phyloP scores from a whole-genome alignment of 2,329 filamentous ascomycete genomes.

The Aaosphaeria arxii region DNA sequence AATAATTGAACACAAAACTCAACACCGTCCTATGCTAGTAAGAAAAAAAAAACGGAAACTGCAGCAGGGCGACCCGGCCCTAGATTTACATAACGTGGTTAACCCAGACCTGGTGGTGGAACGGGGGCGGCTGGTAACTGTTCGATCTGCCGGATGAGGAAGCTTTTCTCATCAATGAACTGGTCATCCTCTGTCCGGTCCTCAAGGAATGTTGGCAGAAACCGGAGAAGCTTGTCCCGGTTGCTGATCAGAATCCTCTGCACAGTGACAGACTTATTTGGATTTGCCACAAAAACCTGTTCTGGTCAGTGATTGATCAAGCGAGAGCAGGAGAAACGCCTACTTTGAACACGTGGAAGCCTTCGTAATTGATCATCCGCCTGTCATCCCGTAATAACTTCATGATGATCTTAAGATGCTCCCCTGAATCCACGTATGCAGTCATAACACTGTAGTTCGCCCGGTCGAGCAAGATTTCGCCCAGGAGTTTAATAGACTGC shows the following conservation, averaged over 20 bases:
- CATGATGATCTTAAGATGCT: slow-evolving; percentile 98
- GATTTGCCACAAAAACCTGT: slow-evolving; percentile 93
- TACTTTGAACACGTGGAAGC: slow-evolving; percentile 97
- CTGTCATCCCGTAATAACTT: slow-evolving; percentile 91
- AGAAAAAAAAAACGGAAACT: background rate
- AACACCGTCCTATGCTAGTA: background rate
- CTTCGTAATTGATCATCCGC: slow-evolving; percentile 99
- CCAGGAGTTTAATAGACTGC: slow-evolving; percentile 95
- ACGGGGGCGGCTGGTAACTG: slow-evolving; percentile 34
- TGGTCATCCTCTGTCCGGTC: slow-evolving; percentile 97
- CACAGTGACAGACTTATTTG: slow-evolving; percentile 94
- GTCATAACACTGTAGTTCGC: slow-evolving; percentile 99
- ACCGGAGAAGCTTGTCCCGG: slow-evolving; percentile 82
- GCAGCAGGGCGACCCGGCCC: background rate
- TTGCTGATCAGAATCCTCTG: slow-evolving; percentile 97
- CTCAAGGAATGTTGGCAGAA: slow-evolving; percentile 87
- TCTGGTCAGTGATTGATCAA: background rate
- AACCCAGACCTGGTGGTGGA: slow-evolving; percentile 9
- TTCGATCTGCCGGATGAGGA: slow-evolving; percentile 90
- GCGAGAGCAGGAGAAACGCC: background rate
- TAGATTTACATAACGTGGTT: background rate
- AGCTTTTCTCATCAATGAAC: slow-evolving; percentile 97
- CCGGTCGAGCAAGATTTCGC: slow-evolving; percentile 89
- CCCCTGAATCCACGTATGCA: slow-evolving; percentile 88
- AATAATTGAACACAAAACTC: background rate